Evolutionary conservation across 106 monocot species (phyloP), one percentile per base, ranked within the genome.

Genomic region (Vanilla planifolia): DNA sequence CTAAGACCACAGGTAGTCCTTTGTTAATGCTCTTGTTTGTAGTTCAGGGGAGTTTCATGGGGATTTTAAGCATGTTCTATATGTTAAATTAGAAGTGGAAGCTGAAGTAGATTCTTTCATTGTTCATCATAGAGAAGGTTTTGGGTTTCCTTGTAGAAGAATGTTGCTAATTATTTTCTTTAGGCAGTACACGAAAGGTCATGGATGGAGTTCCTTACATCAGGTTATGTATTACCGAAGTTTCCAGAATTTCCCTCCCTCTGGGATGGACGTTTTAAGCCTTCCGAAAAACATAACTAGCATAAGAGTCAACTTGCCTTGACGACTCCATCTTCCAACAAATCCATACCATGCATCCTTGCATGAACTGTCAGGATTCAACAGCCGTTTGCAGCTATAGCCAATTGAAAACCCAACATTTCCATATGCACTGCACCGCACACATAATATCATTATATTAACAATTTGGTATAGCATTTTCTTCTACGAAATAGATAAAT

Each of bases 261-360:
- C 32, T 61, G 53, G 32, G 55, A 47, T 66, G 55, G 71, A 78
- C 45, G 48, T 61, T 43, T 84, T 84, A 1, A 84, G 63, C 68
- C 72, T 75, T 45, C 75, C 84, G 42, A 64, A 84, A 25, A 79
- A 48, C 84, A 79, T 84, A 22, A 75, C 64, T 2, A 84, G 0
- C 5, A 40, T 67, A 11, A 79, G 24, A 21, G 75, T 29, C 6
- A 79, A 15, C 48, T 84, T 84, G 32, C 84, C 75, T 24, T 71
- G 32, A 26, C 33, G 51, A 45, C 68, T 84, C 84, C 84, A 84
- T 21, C 44, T 60, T 5, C 79, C 84, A 8, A 17, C 23, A 47
- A 84, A 79, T 8, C 79, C 64, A 55, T 74, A 74, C 5, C 71
- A 66, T 17, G 47, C 47, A n/a, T 79, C 79, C 24, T 42, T 47